phyloP scores from a whole-genome alignment of 257 asterid species.

The Phtheirospermum japonicum region DNA sequence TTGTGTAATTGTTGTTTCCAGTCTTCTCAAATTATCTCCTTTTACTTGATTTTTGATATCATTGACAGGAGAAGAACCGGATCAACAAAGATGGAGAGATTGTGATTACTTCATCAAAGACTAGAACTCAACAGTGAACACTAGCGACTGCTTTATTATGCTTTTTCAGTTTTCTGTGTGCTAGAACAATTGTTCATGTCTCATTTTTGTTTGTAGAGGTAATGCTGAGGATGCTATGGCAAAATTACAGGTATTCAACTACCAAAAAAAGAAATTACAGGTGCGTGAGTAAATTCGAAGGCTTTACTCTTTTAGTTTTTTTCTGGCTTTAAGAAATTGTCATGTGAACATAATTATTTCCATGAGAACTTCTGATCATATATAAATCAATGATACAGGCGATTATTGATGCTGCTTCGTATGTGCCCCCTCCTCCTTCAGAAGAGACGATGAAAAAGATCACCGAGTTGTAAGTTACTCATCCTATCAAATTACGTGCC shows the following conservation, averaged over 20 bases:
- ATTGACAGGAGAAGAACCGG: slow-evolving; percentile 76
- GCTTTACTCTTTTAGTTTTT: slow-evolving; percentile 2
- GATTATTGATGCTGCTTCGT: slow-evolving; percentile 90
- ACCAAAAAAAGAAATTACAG: slow-evolving; percentile 53
- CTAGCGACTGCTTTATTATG: slow-evolving; percentile 16
- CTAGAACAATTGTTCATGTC: slow-evolving; percentile 24
- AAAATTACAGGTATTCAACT: slow-evolving; percentile 70
- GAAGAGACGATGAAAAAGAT: slow-evolving; percentile 70
- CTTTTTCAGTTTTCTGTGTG: slow-evolving; percentile 20
- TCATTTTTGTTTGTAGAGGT: slow-evolving; percentile 46
- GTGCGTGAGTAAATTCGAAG: slow-evolving; percentile 27
- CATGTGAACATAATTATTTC: slow-evolving; percentile 3
- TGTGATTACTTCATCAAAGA: slow-evolving; percentile 82
- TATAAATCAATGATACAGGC: slow-evolving; percentile 49
- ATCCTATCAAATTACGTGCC: slow-evolving; percentile 2
- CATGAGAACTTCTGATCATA: slow-evolving; percentile 9
- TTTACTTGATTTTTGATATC: slow-evolving; percentile 14
- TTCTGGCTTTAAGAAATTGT: not conserved
- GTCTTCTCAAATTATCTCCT: not conserved
- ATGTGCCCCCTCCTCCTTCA: slow-evolving; percentile 91
- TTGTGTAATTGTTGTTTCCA: not conserved
- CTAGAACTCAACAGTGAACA: slow-evolving; percentile 74
- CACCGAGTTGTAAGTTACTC: slow-evolving; percentile 59
- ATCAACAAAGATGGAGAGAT: slow-evolving; percentile 91
- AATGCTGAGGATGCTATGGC: slow-evolving; percentile 82